These are phyloP conservation scores for Pseudogymnoascus sp. DNA, from an alignment of 2,329 filamentous ascomycete species.

Conservation along the genomic window DNA sequence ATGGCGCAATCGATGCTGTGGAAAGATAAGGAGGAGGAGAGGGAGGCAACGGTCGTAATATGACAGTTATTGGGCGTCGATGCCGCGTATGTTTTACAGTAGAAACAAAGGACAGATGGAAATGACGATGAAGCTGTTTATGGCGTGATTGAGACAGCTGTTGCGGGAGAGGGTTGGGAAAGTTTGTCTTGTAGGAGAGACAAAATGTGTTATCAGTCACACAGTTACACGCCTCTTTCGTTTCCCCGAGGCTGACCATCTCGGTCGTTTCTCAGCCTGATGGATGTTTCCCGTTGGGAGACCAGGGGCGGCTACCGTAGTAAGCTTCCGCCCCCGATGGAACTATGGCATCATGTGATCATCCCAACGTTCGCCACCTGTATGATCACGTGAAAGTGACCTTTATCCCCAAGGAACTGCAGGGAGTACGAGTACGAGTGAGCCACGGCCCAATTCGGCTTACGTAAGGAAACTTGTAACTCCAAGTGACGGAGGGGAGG, in stretches of 20 bases:
- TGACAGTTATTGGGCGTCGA: neutral
- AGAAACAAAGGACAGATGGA: neutral
- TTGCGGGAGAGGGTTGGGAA: neutral
- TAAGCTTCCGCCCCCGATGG: neutral
- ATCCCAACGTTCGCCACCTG: neutral
- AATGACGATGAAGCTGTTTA: neutral
- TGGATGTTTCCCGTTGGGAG: neutral
- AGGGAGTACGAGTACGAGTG: neutral
- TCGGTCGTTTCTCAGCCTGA: neutral
- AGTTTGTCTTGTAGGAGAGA: constrained; percentile 4
- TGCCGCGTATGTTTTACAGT: neutral
- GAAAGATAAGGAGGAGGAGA: constrained; percentile 7
- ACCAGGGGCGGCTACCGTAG: constrained; percentile 2
- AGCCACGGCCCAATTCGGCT: neutral
- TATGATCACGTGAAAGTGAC: neutral
- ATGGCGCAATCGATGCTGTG: constrained; percentile 8
- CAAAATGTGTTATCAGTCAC: constrained; percentile 8
- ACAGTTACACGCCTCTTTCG: neutral
- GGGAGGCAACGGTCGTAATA: constrained; percentile 1
- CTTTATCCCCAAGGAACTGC: neutral
- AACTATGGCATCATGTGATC: neutral
- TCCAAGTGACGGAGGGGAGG: constrained; percentile 8
- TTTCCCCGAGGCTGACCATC: constrained; percentile 1
- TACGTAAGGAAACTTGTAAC: constrained; percentile 6
- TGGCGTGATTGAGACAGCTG: constrained; percentile 6